Conservation (phyloP, 208 protist genomes). For the Leishmania amazonensis region DNA sequence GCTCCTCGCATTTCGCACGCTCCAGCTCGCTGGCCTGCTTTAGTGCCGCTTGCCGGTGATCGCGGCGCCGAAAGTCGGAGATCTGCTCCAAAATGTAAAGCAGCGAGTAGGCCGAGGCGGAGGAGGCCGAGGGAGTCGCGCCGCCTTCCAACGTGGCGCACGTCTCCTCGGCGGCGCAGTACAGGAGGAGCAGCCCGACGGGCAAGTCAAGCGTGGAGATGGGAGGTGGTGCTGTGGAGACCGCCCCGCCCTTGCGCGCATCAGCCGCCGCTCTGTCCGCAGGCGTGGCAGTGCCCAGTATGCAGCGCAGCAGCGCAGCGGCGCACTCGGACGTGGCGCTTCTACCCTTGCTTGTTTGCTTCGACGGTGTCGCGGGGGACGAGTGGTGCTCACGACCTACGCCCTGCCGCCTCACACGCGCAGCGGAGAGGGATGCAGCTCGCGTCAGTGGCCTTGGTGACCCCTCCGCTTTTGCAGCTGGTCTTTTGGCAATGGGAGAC, state of each 20-base stretch:
- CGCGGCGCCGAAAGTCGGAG: constrained; percentile 15
- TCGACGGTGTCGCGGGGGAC: neutral
- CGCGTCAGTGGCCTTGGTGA: no score
- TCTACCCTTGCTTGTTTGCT: constrained; percentile 1
- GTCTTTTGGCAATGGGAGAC: neutral
- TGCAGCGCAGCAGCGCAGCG: constrained; percentile 11
- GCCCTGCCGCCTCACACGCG: neutral
- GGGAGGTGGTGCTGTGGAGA: neutral
- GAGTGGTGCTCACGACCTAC: neutral
- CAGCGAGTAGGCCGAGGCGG: constrained; percentile 15
- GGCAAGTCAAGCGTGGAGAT: constrained; percentile 39
- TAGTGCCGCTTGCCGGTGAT: constrained; percentile 21
- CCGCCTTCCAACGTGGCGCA: neutral
- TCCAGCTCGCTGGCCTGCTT: constrained; percentile 26
- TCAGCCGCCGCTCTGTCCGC: neutral
- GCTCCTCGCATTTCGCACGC: constrained; percentile 25
- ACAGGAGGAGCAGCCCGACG: constrained; percentile 44
- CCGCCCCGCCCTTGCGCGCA: neutral
- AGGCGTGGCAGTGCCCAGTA: neutral
- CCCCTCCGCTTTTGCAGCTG: neutral
- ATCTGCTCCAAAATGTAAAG: constrained; percentile 38
- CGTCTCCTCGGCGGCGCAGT: constrained; percentile 46
- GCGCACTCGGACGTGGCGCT: constrained; percentile 1
- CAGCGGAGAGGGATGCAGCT: neutral
- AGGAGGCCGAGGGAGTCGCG: neutral